Conservation (phyloP, 768 basidiomycete genomes). For the Naganishia friedmannii region DNA sequence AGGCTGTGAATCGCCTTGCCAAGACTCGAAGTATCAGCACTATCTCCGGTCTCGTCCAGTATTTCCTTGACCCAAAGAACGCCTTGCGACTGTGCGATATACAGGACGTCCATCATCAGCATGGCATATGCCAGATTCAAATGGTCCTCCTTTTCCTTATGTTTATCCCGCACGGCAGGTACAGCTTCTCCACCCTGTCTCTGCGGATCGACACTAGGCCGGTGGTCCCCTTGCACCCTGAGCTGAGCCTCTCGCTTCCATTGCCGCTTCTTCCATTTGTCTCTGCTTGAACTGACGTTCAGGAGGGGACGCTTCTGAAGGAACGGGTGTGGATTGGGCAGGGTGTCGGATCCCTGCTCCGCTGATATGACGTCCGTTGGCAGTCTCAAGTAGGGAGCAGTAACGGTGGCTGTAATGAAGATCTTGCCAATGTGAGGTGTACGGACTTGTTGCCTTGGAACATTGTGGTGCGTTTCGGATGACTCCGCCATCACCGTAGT, state of each 20-base stretch:
- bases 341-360: neutral
- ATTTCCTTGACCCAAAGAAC: constrained; percentile 6
- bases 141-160: constrained; percentile 30
- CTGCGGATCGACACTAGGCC: neutral
- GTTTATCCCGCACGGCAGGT: constrained; percentile 18
- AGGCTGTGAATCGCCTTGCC: neutral
- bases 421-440: constrained; percentile 3
- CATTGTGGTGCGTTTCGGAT: neutral
- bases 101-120: constrained; percentile 24
- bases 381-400: neutral
- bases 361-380: neutral
- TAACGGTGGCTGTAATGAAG: neutral
- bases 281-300: constrained; percentile 25
- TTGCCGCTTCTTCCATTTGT: constrained; percentile 27
- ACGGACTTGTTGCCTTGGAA: neutral
- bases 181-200: neutral
- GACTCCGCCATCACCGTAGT: neutral
- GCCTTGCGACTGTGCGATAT: constrained; percentile 20
- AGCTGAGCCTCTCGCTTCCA: neutral
- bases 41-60: neutral
- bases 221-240: neutral
- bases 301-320: constrained; percentile 11
- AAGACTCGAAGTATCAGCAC: neutral
- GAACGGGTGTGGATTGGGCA: neutral
- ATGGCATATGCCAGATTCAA: constrained; percentile 28